Base-by-base conservation (phyloP, 2,329 filamentous ascomycete genomes). In the Penicillium sp. region DNA sequence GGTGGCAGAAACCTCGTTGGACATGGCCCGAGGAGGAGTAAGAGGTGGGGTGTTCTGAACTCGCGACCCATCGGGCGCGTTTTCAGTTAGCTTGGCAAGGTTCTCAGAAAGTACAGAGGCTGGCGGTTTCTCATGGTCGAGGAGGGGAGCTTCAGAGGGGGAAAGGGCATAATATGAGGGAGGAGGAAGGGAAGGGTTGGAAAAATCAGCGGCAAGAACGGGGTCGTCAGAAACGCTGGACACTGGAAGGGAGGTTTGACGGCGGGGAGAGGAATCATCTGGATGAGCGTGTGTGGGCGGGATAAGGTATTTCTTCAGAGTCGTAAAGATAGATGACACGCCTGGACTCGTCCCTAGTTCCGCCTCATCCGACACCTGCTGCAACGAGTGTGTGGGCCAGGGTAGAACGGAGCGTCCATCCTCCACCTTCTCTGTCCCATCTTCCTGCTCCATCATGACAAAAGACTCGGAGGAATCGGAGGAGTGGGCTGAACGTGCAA, bases 41-140 rank as follows among this genome's bases (percentile, higher is more conserved):
- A 92, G 91, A 53, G 90, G 85, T 61, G 89, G 88, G 62, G 89
- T 93, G 77, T 89, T 95, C 91, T 96, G 95, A 78, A 83, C 69
- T 73, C 70, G 71, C 64, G 74, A 70, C 71, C 69, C 73, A 72
- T 72, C 77, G 72, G 77, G 77, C 73, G 77, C 77, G 79, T 83
- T 82, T 80, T 84, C 80, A 82, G 90, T 96, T 89, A 96, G 91
- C 88, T 86, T 73, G 64, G 62, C 64, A 60, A 72, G 63, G 48
- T 75, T 73, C 62, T 72, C 68, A 65, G 70, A 71, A 67, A 68
- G 71, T 57, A 68, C 64, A 54, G 72, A 72, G 58, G 68, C 56
- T 55, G 62, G 63, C 61, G 61, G 66, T 54, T 70, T 72, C 62
- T 71, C 69, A 64, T 68, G 66, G 57, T 71, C 71, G 68, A 71